Evolutionary conservation across 1,139 yeast genomes (phyloP).

Genomic region (Ogataea hybrid): DNA sequence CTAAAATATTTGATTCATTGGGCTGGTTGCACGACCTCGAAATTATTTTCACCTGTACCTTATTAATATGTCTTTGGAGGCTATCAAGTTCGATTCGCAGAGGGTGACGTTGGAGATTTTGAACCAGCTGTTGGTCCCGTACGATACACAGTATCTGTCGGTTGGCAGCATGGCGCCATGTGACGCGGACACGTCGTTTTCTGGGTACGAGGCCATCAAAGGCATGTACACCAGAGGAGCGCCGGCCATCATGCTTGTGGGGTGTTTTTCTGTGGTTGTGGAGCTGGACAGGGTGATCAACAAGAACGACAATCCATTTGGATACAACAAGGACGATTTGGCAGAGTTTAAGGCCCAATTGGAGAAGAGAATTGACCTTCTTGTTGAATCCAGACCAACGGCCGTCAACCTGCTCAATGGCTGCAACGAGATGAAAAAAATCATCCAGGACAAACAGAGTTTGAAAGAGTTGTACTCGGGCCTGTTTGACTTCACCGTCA

Average conservation of each 20-base stretch:
- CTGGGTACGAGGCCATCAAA: constrained; percentile 76
- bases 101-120: constrained; percentile 54
- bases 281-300: constrained; percentile 45
- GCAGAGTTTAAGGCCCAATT: too few relatives aligned
- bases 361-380: too few relatives aligned
- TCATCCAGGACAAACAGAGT: too few relatives aligned
- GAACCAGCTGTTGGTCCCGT: constrained; percentile 83
- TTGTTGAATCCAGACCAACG: too few relatives aligned
- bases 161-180: constrained; percentile 38
- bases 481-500: too few relatives aligned
- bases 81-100: constrained; percentile 63
- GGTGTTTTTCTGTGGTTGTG: constrained; percentile 77
- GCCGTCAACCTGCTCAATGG: too few relatives aligned
- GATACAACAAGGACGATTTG: too few relatives aligned
- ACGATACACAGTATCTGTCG: constrained; percentile 64
- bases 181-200: constrained; percentile 41
- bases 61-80: constrained; percentile 45
- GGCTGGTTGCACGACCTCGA: constrained; percentile 2
- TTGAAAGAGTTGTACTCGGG: too few relatives aligned
- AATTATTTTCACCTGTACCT: background rate
- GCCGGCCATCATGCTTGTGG: constrained; percentile 97
- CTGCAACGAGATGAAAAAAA: too few relatives aligned
- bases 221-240: constrained; percentile 97
- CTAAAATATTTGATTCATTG: background rate
- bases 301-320: too few relatives aligned